phyloP scores from a whole-genome alignment of 495 filamentous ascomycete species.

The Diplogelasinospora grovesii region DNA sequence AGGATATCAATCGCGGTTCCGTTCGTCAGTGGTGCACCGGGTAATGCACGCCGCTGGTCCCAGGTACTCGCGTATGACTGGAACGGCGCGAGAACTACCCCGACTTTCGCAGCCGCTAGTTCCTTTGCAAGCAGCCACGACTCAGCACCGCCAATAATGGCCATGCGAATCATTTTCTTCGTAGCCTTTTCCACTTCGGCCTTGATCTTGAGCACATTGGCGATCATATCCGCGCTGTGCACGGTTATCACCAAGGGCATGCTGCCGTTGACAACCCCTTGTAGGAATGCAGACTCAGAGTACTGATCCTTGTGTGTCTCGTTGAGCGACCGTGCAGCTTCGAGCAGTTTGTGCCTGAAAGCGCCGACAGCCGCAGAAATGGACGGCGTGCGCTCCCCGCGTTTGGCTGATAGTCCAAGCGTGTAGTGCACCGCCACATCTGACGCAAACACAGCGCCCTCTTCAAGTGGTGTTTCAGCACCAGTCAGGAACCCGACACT shows the following conservation, averaged over 20 bases:
- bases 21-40: conserved; percentile 47
- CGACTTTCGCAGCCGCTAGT: conserved; percentile 36
- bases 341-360: conserved; percentile 37
- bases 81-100: conserved; percentile 43
- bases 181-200: conserved; percentile 21
- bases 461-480: conserved; percentile 24
- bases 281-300: conserved; percentile 33
- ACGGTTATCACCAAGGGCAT: conserved; percentile 35
- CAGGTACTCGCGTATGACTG: conserved; percentile 35
- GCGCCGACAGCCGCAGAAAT: conserved; percentile 33
- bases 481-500: conserved; percentile 42
- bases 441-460: conserved; percentile 30
- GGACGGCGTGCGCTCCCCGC: conserved; percentile 25
- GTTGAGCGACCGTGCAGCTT: conserved; percentile 24
- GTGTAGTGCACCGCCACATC: conserved; percentile 43
- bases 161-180: conserved; percentile 24
- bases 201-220: conserved; percentile 34
- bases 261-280: conserved; percentile 31
- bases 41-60: conserved; percentile 42
- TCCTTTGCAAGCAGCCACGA: conserved; percentile 41
- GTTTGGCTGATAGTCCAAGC: conserved; percentile 26
- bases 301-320: conserved; percentile 24
- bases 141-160: conserved; percentile 45
- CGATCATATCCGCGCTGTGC: conserved; percentile 41
- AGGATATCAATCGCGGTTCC: conserved; percentile 42